Evolutionary conservation across 164 flowering plant genomes (phyloP), one percentile per base, ranked within the genome.

Genomic region (Cinnamomum micranthum): DNA sequence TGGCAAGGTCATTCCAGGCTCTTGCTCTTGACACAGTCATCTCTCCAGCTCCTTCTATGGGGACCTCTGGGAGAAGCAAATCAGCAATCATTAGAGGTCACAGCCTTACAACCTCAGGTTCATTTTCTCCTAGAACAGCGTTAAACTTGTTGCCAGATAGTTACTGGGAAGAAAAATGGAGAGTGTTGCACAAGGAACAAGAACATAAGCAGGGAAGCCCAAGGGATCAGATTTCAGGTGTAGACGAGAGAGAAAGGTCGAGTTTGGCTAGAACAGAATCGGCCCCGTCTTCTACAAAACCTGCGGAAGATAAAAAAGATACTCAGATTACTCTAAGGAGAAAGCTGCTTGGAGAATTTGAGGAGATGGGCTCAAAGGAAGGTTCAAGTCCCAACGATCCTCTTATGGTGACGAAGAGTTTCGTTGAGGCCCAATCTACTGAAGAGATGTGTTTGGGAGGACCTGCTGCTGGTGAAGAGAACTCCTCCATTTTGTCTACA

Each of bases 161-260:
- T 81, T 93, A 95, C 64, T 95, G 99, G 99, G 99, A 95, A 81
- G 95, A 91, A 77, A 88, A 90, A 78, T 95, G 98, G 99, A 86
- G 94, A 81, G 92, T 83, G 75, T 27, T 88, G 73, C 93, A 91
- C 77, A 85, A 89, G 74, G 89, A 85, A 72, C 93, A 89, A 81
- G 93, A 92, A 76, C 65, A 66, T 24, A 83, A 73, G 71, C 82
- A 87, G 65, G 80, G 68, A 79, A 77, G 75, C 71, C 71, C 23
- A 15, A 76, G 59, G 3, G 81, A 87, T 66, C 71, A 72, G 75
- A 72, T 66, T 55, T 83, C 89, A 51, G 60, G 76, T 35, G 80
- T 63, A 20, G 85, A 72, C 0, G 90, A 85, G 51, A 89, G 84
- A 79, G 82, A 86, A 59, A 89, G 75, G 17, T 76, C 79, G 41